These are phyloP conservation scores for Jamesozyma lodderae DNA, from an alignment of 805 yeast species.

Conservation along the genomic window DNA sequence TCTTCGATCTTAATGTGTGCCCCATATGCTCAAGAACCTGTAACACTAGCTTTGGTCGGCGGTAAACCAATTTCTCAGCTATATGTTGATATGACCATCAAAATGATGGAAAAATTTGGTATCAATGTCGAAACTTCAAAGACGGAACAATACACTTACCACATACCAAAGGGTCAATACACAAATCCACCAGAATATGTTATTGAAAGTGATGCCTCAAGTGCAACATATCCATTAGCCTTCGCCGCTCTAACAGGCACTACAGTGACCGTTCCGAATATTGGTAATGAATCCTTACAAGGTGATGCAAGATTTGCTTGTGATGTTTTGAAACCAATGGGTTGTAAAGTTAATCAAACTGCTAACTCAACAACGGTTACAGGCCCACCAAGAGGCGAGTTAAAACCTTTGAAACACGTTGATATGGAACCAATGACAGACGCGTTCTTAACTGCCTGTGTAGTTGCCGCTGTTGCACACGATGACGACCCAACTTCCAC, in stretches of 20 bases:
- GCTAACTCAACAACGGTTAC: slow-evolving; percentile 82
- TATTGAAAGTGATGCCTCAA: slow-evolving; percentile 93
- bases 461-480: slow-evolving; percentile 88
- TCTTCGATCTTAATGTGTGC: slow-evolving; percentile 96
- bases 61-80: slow-evolving; percentile 95
- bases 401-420: slow-evolving; percentile 62
- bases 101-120: slow-evolving; percentile 91
- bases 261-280: slow-evolving; percentile 85
- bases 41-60: slow-evolving; percentile 80
- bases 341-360: slow-evolving; percentile 79
- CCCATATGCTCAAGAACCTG: slow-evolving; percentile 85
- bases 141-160: slow-evolving; percentile 75
- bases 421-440: slow-evolving; percentile 99
- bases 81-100: slow-evolving; percentile 94
- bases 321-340: slow-evolving; percentile 91
- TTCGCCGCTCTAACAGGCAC: slow-evolving; percentile 95
- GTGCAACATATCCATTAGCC: slow-evolving; percentile 96
- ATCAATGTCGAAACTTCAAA: slow-evolving; percentile 59
- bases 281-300: slow-evolving; percentile 84
- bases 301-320: slow-evolving; percentile 96
- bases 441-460: slow-evolving; percentile 93
- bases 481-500: slow-evolving; percentile 34
- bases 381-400: slow-evolving; percentile 67
- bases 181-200: slow-evolving; percentile 76
- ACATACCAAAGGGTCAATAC: slow-evolving; percentile 79